Percentiles rank a stretch among this genome's conserved stretches.
Conservation (phyloP, 2,329 filamentous ascomycete species). For the Alternaria solani region DNA sequence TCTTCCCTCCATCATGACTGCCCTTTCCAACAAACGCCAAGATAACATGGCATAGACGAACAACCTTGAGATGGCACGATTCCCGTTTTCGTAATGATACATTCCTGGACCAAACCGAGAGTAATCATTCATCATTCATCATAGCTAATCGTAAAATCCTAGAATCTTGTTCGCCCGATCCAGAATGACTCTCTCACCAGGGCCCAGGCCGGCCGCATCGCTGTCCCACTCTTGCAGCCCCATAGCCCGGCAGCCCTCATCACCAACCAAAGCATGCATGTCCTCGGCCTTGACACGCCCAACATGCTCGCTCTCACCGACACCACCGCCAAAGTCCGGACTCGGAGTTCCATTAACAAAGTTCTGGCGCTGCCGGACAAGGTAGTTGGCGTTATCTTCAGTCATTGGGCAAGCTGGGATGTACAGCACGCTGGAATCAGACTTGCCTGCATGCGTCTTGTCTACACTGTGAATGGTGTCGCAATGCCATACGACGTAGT, state of each 20-base stretch:
- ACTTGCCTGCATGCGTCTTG: conserved; percentile 72
- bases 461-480: conserved; percentile 86
- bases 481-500: conserved; percentile 83
- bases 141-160: conserved; percentile 54
- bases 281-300: conserved; percentile 53
- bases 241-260: conserved; percentile 63
- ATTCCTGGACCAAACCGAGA: neutral
- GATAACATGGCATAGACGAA: neutral
- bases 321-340: conserved; percentile 64
- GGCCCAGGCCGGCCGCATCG: conserved; percentile 55
- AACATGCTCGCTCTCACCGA: conserved; percentile 66
- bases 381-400: conserved; percentile 74
- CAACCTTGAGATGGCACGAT: too few relatives aligned
- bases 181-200: conserved; percentile 62
- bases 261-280: conserved; percentile 50
- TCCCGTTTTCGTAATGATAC: too few relatives aligned
- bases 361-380: conserved; percentile 73
- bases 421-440: conserved; percentile 85
- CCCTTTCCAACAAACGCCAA: neutral
- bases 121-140: neutral
- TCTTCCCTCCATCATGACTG: neutral
- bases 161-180: conserved; percentile 63
- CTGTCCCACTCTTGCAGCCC: conserved; percentile 62
- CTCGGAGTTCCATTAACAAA: conserved; percentile 68
- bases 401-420: conserved; percentile 88